These are phyloP conservation scores for Pseudopyrenochaeta lycopersici DNA, from an alignment of 2,329 filamentous ascomycete genomes.

Conservation along the genomic window DNA sequence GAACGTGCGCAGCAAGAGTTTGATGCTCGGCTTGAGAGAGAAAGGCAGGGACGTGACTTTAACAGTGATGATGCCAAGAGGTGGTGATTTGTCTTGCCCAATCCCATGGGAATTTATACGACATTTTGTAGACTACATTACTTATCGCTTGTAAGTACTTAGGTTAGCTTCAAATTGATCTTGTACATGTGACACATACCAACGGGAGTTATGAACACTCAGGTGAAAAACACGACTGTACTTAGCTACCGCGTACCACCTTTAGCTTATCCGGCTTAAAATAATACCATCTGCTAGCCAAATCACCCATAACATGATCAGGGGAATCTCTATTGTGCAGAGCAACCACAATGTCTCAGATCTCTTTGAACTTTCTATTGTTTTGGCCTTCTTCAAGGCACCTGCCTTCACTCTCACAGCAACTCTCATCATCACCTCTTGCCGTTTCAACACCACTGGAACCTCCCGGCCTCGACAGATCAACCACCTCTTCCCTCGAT, in stretches of 20 bases:
- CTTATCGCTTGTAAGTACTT: not conserved
- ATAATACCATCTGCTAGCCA: not conserved
- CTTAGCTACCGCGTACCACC: not conserved
- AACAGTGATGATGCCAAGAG: slow-evolving; percentile 34
- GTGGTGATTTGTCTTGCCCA: slow-evolving; percentile 33
- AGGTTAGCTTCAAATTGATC: not conserved
- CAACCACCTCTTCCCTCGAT: not conserved
- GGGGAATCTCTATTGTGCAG: not conserved
- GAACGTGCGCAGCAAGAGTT: slow-evolving; percentile 60
- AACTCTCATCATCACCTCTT: not conserved
- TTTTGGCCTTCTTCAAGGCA: not conserved
- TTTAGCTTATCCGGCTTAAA: no score
- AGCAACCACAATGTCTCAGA: not conserved
- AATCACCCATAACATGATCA: not conserved
- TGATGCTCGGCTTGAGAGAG: slow-evolving; percentile 58
- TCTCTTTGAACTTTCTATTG: not conserved
- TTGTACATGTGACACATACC: not conserved
- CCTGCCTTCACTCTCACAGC: not conserved
- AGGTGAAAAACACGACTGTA: not conserved
- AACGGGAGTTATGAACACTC: not conserved
- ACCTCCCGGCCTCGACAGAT: not conserved
- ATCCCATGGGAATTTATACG: not conserved
- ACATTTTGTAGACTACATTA: not conserved
- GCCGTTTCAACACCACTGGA: not conserved
- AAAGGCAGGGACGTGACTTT: slow-evolving; percentile 58